phyloP scores from a whole-genome alignment of 2,329 filamentous ascomycete species.

The Cladophialophora chaetospira region DNA sequence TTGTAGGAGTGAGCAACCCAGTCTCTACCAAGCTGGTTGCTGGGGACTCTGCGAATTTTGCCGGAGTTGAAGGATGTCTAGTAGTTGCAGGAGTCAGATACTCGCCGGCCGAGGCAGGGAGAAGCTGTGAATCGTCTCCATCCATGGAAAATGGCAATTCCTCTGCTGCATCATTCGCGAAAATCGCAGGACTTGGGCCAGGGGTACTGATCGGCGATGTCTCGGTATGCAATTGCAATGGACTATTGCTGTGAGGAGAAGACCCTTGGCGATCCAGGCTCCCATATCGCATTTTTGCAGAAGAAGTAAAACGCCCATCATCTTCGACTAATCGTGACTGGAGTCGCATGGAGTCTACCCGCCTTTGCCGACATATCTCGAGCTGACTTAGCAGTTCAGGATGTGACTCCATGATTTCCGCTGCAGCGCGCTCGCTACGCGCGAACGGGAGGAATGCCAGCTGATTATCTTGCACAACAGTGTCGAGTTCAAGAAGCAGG shows the following conservation, averaged over 20 bases:
- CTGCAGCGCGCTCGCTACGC: slow-evolving; percentile 72
- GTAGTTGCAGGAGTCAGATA: neutral
- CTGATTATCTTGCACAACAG: slow-evolving; percentile 79
- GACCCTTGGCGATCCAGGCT: slow-evolving; percentile 62
- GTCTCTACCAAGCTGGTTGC: neutral
- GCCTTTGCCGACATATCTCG: slow-evolving; percentile 56
- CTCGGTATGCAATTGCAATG: slow-evolving; percentile 4
- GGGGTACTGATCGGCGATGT: slow-evolving; percentile 24
- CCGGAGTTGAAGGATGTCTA: neutral
- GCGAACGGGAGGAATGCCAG: slow-evolving; percentile 74
- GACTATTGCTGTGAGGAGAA: slow-evolving; percentile 16
- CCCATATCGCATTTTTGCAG: slow-evolving; percentile 61
- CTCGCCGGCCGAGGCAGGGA: slow-evolving; percentile 9
- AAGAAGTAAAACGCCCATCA: slow-evolving; percentile 63
- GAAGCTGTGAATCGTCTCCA: slow-evolving; percentile 57
- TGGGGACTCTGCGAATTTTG: neutral
- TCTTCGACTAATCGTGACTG: slow-evolving; percentile 64
- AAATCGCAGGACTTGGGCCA: slow-evolving; percentile 56
- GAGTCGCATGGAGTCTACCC: slow-evolving; percentile 76
- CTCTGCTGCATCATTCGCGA: slow-evolving; percentile 63
- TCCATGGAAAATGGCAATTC: slow-evolving; percentile 97
- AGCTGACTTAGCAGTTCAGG: slow-evolving; percentile 46
- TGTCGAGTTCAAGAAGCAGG: slow-evolving; percentile 77
- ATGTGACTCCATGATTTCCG: slow-evolving; percentile 47
- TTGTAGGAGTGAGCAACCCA: neutral